Percentiles rank a stretch among this genome's conserved stretches.
phyloP scores from a whole-genome alignment of 345 rosid genomes.

The Lenwebbia sp. region DNA sequence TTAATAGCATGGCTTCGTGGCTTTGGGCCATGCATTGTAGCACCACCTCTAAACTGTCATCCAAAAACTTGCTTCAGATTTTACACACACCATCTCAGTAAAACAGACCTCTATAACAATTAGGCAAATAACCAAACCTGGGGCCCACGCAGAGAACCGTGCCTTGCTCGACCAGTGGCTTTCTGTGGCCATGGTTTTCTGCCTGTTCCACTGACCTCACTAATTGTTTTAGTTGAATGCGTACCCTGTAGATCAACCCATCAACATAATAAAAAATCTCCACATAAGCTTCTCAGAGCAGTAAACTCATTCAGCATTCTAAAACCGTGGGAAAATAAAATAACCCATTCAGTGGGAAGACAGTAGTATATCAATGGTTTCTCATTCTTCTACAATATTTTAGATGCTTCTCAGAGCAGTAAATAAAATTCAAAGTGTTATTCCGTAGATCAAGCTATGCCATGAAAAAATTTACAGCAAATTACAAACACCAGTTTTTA shows the following conservation, averaged over 20 bases:
- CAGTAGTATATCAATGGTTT: background rate
- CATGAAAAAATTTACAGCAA: background rate
- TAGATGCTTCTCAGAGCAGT: background rate
- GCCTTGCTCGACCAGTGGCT: conserved; percentile 89
- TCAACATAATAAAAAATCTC: background rate
- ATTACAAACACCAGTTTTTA: background rate
- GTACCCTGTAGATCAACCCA: conserved; percentile 46
- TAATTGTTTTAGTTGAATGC: conserved; percentile 87
- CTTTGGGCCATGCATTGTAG: conserved; percentile 85
- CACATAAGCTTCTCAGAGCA: background rate
- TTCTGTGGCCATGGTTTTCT: conserved; percentile 85
- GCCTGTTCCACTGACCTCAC: conserved; percentile 97
- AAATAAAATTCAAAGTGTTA: background rate
- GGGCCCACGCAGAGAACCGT: conserved; percentile 78
- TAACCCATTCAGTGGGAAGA: background rate
- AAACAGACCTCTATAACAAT: background rate
- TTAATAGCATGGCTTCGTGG: conserved; percentile 91
- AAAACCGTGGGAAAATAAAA: background rate
- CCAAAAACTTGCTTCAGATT: background rate
- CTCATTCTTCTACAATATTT: background rate
- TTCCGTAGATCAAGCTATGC: background rate
- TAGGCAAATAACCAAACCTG: conserved; percentile 37
- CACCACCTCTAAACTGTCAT: conserved; percentile 86
- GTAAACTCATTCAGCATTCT: background rate
- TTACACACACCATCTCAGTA: background rate